phyloP scores from a whole-genome alignment of 805 yeast species.

The Myxozyma vanderwaltii region DNA sequence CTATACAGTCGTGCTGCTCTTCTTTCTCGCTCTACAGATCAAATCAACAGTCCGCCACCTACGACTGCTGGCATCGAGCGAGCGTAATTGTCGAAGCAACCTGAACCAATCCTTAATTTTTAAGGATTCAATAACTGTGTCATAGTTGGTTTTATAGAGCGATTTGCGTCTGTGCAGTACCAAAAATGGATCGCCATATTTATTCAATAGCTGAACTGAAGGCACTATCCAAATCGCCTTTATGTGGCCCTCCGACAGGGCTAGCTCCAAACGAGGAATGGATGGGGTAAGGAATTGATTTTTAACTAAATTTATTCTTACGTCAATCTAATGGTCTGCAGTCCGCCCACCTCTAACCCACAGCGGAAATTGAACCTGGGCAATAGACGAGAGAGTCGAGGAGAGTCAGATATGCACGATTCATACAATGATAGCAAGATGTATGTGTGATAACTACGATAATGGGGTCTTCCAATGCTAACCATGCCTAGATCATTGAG shows the following conservation, averaged over 20 bases:
- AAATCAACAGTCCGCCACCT: no score
- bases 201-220: slow-evolving; percentile 22
- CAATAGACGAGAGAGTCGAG: background rate
- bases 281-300: slow-evolving; percentile 16
- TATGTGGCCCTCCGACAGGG: slow-evolving; percentile 22
- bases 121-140: background rate
- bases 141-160: background rate
- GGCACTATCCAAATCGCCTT: slow-evolving; percentile 23
- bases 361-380: no score
- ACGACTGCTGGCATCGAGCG: no score
- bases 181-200: slow-evolving; percentile 4
- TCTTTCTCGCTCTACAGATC: no score
- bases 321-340: background rate
- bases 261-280: slow-evolving; percentile 12
- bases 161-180: background rate
- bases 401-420: background rate
- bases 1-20: no score
- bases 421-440: background rate
- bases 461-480: background rate
- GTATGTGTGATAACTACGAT: background rate
- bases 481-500: background rate
- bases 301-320: background rate
- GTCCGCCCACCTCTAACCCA: no score
- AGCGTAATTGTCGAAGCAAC: no score
- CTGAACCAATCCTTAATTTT: no score